Conservation (phyloP, 345 rosid genomes). For the Lenwebbia sp. region DNA sequence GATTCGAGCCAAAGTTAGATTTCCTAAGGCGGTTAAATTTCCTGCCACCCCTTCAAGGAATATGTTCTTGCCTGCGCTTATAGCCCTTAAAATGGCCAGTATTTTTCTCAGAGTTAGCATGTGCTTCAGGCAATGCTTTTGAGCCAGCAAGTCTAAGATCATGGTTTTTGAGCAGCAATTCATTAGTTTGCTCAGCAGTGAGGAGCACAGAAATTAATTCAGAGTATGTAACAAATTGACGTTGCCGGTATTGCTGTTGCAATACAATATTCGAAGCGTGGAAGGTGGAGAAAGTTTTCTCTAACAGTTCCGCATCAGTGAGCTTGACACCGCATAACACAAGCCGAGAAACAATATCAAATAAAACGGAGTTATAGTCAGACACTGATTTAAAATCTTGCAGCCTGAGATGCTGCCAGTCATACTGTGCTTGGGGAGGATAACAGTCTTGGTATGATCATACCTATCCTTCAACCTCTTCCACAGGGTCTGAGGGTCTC, state of each 20-base stretch:
- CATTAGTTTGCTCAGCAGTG: not conserved
- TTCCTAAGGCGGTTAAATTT: not conserved
- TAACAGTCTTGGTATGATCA: not conserved
- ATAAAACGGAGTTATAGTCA: not conserved
- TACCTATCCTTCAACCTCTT: not conserved
- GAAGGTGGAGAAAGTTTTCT: not conserved
- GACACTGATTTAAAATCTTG: not conserved
- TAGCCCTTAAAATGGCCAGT: not conserved
- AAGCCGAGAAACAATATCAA: not conserved
- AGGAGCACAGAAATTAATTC: not conserved
- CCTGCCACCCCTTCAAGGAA: not conserved
- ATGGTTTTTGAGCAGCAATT: fast-evolving
- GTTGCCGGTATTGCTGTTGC: not conserved
- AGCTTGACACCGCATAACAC: not conserved
- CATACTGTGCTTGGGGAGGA: not conserved
- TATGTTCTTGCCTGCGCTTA: not conserved
- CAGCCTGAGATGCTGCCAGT: not conserved
- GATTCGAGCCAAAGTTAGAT: not conserved
- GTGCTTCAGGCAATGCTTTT: not conserved
- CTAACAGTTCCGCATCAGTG: not conserved
- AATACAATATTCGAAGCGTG: not conserved
- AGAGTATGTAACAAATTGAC: not conserved
- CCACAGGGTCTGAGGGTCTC: not conserved
- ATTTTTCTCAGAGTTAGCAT: not conserved
- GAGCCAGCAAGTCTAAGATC: not conserved